Conservation (phyloP, 768 basidiomycete genomes). For the Tremella mesenterica region DNA sequence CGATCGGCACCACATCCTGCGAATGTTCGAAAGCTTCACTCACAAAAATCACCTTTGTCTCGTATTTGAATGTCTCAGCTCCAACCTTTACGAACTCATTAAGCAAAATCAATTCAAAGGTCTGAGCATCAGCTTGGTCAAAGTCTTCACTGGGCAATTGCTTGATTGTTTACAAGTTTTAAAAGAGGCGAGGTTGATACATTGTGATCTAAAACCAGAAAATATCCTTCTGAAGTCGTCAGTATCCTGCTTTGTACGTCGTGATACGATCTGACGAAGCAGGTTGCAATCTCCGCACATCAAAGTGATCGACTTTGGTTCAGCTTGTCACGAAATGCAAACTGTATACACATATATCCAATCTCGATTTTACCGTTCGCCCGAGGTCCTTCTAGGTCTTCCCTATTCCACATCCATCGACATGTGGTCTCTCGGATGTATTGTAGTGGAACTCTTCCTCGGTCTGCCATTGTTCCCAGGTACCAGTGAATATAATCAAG, state of each 20-base stretch:
- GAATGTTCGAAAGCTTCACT: conserved; percentile 90
- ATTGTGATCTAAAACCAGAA: conserved; percentile 97
- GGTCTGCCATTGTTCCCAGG: conserved; percentile 95
- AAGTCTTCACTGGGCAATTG: conserved; percentile 94
- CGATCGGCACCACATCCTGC: conserved; percentile 93
- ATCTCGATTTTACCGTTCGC: conserved; percentile 94
- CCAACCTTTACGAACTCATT: conserved; percentile 97
- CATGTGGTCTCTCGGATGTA: conserved; percentile 99
- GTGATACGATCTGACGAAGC: conserved; percentile 1
- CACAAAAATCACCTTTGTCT: conserved; percentile 94
- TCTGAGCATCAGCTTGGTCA: conserved; percentile 88
- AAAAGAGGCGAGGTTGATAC: conserved; percentile 91
- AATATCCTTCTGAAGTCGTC: conserved; percentile 96
- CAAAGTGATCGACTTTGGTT: conserved; percentile 99
- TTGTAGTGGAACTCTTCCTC: conserved; percentile 94
- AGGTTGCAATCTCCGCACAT: conserved; percentile 95
- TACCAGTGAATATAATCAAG: conserved; percentile 97
- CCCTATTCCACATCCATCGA: conserved; percentile 92
- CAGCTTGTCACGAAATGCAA: conserved; percentile 95
- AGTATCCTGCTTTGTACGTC: conserved; percentile 36
- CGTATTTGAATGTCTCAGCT: conserved; percentile 92
- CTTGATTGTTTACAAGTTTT: conserved; percentile 84
- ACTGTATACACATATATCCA: conserved; percentile 99
- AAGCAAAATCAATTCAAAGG: conserved; percentile 99
- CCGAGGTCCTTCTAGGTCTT: conserved; percentile 90